Evolutionary conservation across 2,329 filamentous ascomycete genomes (phyloP).

Genomic region (Paecilomyces sp.): DNA sequence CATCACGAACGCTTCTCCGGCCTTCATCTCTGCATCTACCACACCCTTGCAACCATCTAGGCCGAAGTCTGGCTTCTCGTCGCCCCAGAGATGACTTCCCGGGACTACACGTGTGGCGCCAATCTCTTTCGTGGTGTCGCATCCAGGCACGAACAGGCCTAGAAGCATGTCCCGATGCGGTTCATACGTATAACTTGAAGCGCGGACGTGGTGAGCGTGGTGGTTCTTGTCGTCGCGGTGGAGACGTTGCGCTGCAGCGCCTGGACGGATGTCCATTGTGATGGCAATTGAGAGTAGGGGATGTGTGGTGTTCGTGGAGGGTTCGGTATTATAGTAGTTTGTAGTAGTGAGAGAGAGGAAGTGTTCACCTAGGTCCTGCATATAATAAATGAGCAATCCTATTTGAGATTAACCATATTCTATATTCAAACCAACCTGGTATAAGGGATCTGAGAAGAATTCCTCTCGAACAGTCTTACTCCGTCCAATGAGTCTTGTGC

Average conservation of each 20-base stretch:
- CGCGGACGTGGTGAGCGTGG: conserved; percentile 13
- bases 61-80: conserved; percentile 30
- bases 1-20: conserved; percentile 33
- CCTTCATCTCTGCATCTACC: conserved; percentile 24
- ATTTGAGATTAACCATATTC: neutral
- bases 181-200: conserved; percentile 10
- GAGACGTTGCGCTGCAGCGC: conserved; percentile 23
- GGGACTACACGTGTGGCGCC: conserved; percentile 31
- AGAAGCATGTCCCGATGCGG: conserved; percentile 27
- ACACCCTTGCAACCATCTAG: conserved; percentile 17
- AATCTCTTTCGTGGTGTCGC: conserved; percentile 27
- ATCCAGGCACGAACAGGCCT: conserved; percentile 30
- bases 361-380: conserved; percentile 21
- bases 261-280: conserved; percentile 28
- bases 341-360: conserved; percentile 29
- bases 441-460: conserved; percentile 27
- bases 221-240: conserved; percentile 36
- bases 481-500: conserved; percentile 26
- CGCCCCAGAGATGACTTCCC: conserved; percentile 33
- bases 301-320: conserved; percentile 23
- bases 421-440: conserved; percentile 11
- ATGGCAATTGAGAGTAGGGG: conserved; percentile 32
- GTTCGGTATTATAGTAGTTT: conserved; percentile 24
- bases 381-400: neutral
- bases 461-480: conserved; percentile 29